A percentile compares a stretch with the other conserved stretches of the same genome.
Conservation (phyloP, 2,329 filamentous ascomycete species). For the Didymella keratinophila region DNA sequence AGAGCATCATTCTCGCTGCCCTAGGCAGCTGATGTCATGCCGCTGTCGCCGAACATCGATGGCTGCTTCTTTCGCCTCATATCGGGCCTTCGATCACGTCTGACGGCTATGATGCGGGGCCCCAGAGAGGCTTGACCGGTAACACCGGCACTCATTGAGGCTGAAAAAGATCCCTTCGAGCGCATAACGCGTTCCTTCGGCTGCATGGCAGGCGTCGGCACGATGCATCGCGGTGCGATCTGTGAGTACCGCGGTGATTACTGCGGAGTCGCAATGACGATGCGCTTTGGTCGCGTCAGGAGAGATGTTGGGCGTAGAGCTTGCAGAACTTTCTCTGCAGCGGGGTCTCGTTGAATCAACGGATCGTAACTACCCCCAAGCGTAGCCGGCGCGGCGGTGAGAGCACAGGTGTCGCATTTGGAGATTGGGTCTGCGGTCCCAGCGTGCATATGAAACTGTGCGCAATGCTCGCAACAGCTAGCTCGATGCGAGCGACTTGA, state of each 20-base stretch:
- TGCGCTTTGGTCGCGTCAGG: constrained; percentile 17
- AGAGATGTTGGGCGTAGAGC: constrained; percentile 22
- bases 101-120: constrained; percentile 32
- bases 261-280: constrained; percentile 15
- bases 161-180: constrained; percentile 21
- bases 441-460: constrained; percentile 13
- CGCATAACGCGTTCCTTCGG: constrained; percentile 22
- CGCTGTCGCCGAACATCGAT: constrained; percentile 20
- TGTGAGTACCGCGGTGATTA: constrained; percentile 13
- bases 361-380: constrained; percentile 15
- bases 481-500: constrained; percentile 2
- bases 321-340: constrained; percentile 26
- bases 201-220: constrained; percentile 23
- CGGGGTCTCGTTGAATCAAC: constrained; percentile 23
- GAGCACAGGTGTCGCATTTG: constrained; percentile 13
- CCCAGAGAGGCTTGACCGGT: constrained; percentile 35
- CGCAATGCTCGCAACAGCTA: constrained; percentile 5
- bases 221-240: constrained; percentile 13
- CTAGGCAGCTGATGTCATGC: constrained; percentile 23
- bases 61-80: constrained; percentile 21
- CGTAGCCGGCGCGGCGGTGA: constrained; percentile 18
- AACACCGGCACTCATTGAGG: constrained; percentile 11
- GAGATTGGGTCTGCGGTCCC: constrained; percentile 11
- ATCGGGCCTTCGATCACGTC: constrained; percentile 28
- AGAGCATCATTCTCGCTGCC: neutral